Base-by-base conservation (phyloP, 2,329 filamentous ascomycete genomes). In the Hypoxylon sp. region DNA sequence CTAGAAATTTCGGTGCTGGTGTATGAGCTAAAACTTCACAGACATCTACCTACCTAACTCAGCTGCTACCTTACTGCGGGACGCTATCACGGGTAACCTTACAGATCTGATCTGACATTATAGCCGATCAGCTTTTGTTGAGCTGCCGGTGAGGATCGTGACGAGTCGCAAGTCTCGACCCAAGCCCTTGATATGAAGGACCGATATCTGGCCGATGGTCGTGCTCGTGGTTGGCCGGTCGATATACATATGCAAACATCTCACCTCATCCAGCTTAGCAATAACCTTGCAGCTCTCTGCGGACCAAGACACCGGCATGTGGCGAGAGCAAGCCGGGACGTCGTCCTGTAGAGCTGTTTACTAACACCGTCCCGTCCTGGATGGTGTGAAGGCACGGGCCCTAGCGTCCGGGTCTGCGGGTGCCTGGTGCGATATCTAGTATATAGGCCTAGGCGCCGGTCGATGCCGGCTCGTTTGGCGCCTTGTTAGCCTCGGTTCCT, bases 341-440 rank as follows among this genome's bases (percentile, higher is more conserved):
- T 13, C 24, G 41, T 48, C 48, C 42, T 46, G n/a, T n/a, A n/a
- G n/a, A n/a, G n/a, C n/a, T n/a, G 21, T 51, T 23, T 45, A 6
- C 33, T 43, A 24, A 48, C 15, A 17, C 38, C 48, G 29, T 52
- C 51, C 51, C 40, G 48, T 53, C 31, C 42, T 21, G 49, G 50
- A 54, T 48, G 51, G 58, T 52, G 52, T 55, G 58, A 50, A 46
- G 48, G 29, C 26, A 55, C 48, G 52, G 50, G 17, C 35, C 31
- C 38, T 55, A 43, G 46, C 55, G 52, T 55, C 61, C 54, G 51
- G 48, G 50, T 37, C 54, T 18, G 49, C 58, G 55, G 54, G 45
- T 51, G 31, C 26, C 40, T 49, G 58, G 55, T 20, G 53, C 48
- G 37, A 55, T 26, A 49, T 37, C 49, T 54, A 58, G 48, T 42